Percentiles rank a stretch among this genome's conserved stretches.
phyloP scores from a whole-genome alignment of 352 stramenopile genomes.

The Phytopythium delawarense region DNA sequence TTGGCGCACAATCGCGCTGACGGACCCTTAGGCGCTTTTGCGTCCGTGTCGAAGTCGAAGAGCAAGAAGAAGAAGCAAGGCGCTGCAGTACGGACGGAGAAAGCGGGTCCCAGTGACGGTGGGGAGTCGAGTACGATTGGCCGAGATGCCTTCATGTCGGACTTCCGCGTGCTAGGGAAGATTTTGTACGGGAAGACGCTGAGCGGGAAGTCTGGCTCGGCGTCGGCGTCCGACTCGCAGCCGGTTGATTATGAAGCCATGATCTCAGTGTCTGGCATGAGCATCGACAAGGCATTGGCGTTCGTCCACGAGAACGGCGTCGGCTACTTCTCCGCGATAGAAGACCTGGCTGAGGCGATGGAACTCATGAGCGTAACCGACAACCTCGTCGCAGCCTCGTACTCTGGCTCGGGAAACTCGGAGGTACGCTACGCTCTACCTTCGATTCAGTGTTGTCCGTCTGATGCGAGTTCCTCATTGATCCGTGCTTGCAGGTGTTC shows the following conservation, averaged over 20 bases:
- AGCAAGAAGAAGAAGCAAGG: constrained; percentile 4
- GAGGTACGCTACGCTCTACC: constrained; percentile 27
- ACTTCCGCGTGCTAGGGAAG: constrained; percentile 80
- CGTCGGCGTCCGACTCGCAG: constrained; percentile 4
- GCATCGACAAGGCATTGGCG: constrained; percentile 52
- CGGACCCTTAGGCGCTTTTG: neutral
- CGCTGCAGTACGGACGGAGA: neutral
- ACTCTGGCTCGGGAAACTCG: constrained; percentile 36
- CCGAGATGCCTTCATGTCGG: constrained; percentile 75
- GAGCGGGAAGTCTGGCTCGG: constrained; percentile 17
- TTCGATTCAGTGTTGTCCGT: neutral
- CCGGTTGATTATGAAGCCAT: constrained; percentile 39
- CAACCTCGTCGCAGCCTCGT: constrained; percentile 48
- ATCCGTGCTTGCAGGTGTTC: constrained; percentile 30
- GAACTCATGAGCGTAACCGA: constrained; percentile 72
- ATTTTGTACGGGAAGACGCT: constrained; percentile 63
- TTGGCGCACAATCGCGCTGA: constrained; percentile 20
- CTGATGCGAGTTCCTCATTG: no score
- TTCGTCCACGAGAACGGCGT: constrained; percentile 75
- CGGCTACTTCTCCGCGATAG: constrained; percentile 69
- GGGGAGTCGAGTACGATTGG: constrained; percentile 4
- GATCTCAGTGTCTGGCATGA: constrained; percentile 48
- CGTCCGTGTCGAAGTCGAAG: constrained; percentile 5
- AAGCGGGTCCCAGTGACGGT: neutral
- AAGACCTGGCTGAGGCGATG: constrained; percentile 55